Base-by-base conservation (phyloP, 192 early-diverging fungal genomes). In the Jimgerdemannia flammicorona region DNA sequence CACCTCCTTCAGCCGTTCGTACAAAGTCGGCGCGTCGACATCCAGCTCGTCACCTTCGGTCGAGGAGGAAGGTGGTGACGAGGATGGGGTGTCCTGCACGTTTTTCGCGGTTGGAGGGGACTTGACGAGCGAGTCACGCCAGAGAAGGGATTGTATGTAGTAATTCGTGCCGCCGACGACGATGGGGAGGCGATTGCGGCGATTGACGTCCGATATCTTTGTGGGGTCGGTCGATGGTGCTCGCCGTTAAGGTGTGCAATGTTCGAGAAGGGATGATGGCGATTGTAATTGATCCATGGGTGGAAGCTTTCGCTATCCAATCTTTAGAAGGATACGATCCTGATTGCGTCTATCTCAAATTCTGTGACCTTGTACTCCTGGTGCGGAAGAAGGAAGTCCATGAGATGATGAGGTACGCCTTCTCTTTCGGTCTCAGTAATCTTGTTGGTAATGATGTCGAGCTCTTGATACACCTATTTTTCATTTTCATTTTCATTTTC, bases 161-260 rank as follows among this genome's bases (percentile, higher is more conserved):
- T 99, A 99, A 77, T 97, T 90, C 4, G 97, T 99, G 63, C 98
- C 98, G 44, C 98, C 98, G 6, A 97, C 96, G 6, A 99, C 82
- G 10, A 99, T 90, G 3, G 98, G 95, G 17, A 95, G 69, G 19
- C 86, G 82, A 70, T 91, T 78, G 11, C 93, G 87, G 29, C 77
- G 72, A 69, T 96, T 91, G 44, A 98, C 92, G 20, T 91, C 86
- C n/a, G 86, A 72, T 72, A 98, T 98, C 49, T 59, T 59, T 59
- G 14, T 59, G 49, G 29, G 29, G 29, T 29, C 29, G 29, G 29
- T 29, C 29, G 29, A 29, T 29, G 29, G 29, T 29, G 29, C 29
- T 29, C 29, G 29, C 29, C 29, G 29, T 29, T 29, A 29, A 29
- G 29, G 29, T 29, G 29, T 29, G 49, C 49, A 14, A 59, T 59